Percentiles rank a stretch among this genome's conserved stretches.
These are phyloP conservation scores for Lignosus rhinocerotis DNA, from an alignment of 1,284 basidiomycete genomes.

Conservation along the genomic window DNA sequence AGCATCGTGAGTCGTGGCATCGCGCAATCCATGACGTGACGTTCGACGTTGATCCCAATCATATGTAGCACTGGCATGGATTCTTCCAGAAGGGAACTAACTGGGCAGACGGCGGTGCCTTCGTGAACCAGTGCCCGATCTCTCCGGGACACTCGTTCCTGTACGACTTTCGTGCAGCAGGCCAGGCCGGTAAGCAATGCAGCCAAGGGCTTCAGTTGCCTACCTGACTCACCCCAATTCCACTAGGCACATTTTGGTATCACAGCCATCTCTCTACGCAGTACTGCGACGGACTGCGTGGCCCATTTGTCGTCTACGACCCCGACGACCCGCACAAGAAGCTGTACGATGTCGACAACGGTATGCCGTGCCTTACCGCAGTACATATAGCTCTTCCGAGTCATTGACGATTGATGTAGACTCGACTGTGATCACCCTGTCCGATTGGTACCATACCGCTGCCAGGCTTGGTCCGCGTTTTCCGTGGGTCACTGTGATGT, in stretches of 20 bases:
- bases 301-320: conserved; percentile 43
- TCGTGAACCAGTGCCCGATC: conserved; percentile 52
- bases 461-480: conserved; percentile 15
- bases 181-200: conserved; percentile 32
- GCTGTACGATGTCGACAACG: conserved; percentile 39
- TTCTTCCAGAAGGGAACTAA: conserved; percentile 33
- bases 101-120: conserved; percentile 29
- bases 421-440: conserved; percentile 27
- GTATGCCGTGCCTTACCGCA: neutral
- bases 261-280: conserved; percentile 30
- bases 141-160: conserved; percentile 44
- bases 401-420: conserved; percentile 13
- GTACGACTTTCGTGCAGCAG: conserved; percentile 36
- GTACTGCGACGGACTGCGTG: conserved; percentile 37
- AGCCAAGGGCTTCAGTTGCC: neutral
- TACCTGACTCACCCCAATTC: neutral
- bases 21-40: too few relatives aligned
- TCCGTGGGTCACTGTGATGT: conserved; percentile 13
- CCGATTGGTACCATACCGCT: conserved; percentile 29
- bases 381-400: neutral
- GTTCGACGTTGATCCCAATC: neutral
- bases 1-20: conserved; percentile 32
- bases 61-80: conserved; percentile 38
- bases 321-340: conserved; percentile 38
- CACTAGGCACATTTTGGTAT: conserved; percentile 26